phyloP scores from a whole-genome alignment of 768 basidiomycete species.

The Mycena vulgaris region DNA sequence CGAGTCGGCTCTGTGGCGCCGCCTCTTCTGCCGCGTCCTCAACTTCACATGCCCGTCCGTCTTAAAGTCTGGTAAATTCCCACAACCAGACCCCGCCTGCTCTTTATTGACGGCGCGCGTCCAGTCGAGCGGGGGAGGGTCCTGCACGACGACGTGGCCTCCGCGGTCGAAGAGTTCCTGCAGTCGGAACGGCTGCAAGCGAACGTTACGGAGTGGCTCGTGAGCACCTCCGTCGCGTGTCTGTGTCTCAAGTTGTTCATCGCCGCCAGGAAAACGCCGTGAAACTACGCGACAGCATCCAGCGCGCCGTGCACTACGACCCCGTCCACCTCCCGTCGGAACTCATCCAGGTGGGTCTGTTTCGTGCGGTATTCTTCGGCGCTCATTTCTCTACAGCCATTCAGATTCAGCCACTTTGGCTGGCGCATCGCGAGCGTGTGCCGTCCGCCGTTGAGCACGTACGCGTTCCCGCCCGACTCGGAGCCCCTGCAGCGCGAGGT shows the following conservation, averaged over 20 bases:
- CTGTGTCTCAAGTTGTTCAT: not conserved
- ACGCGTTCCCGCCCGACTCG: not conserved
- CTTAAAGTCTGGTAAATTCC: not conserved
- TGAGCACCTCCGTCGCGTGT: not conserved
- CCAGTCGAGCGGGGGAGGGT: not conserved
- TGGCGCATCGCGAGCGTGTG: not conserved
- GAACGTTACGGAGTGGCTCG: not conserved
- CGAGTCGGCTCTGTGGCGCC: not conserved
- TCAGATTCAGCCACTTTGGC: not conserved
- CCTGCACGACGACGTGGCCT: not conserved
- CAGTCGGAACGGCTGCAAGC: not conserved
- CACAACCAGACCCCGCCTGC: not conserved
- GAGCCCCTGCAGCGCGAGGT: not conserved
- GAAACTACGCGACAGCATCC: not conserved
- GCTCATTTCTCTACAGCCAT: not conserved
- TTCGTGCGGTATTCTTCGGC: not conserved
- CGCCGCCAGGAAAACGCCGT: not conserved
- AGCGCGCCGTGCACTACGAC: not conserved
- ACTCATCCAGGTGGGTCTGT: not conserved
- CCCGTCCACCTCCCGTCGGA: not conserved
- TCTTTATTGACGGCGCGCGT: not conserved
- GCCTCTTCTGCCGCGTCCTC: not conserved
- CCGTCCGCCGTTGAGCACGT: not conserved
- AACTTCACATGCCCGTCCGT: not conserved
- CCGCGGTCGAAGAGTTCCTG: not conserved